A percentile compares a stretch with the other conserved stretches of the same genome.
Evolutionary conservation across 2,329 filamentous ascomycete genomes (phyloP).

Genomic region (Fusarium staphyleae): DNA sequence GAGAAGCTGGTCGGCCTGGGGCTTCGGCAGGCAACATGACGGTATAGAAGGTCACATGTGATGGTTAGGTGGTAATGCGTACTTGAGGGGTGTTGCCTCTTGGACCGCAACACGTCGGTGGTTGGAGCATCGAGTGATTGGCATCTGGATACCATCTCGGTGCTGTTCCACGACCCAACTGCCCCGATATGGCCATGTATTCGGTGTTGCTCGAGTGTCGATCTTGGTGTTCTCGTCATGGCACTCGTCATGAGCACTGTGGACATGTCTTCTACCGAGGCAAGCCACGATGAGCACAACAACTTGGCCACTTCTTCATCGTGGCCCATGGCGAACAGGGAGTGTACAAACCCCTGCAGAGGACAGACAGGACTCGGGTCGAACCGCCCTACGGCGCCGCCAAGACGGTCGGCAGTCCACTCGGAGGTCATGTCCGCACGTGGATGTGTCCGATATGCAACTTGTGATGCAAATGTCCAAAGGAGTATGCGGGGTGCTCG

Average conservation of each 20-base stretch:
- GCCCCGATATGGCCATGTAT: too few species aligned
- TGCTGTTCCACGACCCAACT: too few species aligned
- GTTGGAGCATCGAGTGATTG: neutral
- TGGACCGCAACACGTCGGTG: neutral
- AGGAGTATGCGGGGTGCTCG: conserved; percentile 32
- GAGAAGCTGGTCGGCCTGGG: conserved; percentile 4
- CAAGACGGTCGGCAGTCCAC: conserved; percentile 25
- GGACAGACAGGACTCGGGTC: conserved; percentile 26
- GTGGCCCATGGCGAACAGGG: conserved; percentile 12
- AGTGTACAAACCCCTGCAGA: conserved; percentile 8
- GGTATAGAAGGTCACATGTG: conserved; percentile 26
- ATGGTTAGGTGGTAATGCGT: conserved; percentile 1
- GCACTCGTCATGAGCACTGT: neutral
- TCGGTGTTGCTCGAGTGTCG: too few species aligned
- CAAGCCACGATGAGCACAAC: neutral
- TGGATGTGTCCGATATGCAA: conserved; percentile 5
- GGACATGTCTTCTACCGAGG: conserved; percentile 7
- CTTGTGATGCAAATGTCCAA: conserved; percentile 10
- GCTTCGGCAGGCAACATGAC: conserved; percentile 9
- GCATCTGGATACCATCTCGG: too few species aligned
- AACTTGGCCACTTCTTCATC: conserved; percentile 8
- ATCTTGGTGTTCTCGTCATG: neutral
- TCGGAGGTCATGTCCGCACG: conserved; percentile 20
- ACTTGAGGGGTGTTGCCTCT: neutral
- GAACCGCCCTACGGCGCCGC: conserved; percentile 30